Conservation (phyloP, 805 yeast genomes). For the Isabelozyma pseudorhagii region DNA sequence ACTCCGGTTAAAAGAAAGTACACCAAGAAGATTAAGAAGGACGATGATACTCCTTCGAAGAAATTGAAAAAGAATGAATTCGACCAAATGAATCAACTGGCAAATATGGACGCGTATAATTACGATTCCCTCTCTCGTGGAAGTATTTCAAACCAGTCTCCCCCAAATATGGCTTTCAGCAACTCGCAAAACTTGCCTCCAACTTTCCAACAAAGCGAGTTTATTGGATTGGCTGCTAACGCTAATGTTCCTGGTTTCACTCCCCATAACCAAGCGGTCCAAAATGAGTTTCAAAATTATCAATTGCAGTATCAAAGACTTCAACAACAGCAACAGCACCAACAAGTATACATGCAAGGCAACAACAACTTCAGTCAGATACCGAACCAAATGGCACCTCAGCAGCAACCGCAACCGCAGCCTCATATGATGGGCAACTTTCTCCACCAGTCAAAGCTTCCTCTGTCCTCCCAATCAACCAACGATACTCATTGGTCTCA, state of each 20-base stretch:
- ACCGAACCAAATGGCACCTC: constrained; percentile 1
- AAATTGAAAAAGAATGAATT: constrained; percentile 29
- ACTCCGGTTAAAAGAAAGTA: constrained; percentile 42
- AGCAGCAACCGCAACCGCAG: constrained; percentile 17
- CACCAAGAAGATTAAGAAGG: constrained; percentile 58
- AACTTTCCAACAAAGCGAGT: constrained; percentile 20
- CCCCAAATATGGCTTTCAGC: constrained; percentile 46
- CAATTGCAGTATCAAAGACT: constrained; percentile 23
- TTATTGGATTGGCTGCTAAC: constrained; percentile 9
- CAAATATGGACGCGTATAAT: background rate
- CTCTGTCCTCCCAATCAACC: constrained; percentile 33
- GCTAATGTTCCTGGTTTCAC: constrained; percentile 6
- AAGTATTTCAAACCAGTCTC: constrained; percentile 43
- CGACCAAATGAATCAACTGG: background rate
- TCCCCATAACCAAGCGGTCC: constrained; percentile 13
- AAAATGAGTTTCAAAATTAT: constrained; percentile 19
- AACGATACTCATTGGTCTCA: constrained; percentile 47
- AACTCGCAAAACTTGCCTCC: constrained; percentile 48
- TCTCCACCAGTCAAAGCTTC: constrained; percentile 16
- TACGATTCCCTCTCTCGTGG: background rate
- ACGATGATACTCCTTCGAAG: constrained; percentile 55
- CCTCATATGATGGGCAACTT: constrained; percentile 12
- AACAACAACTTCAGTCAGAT: background rate
- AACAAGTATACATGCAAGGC: constrained; percentile 1
- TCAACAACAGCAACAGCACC: constrained; percentile 20